These are phyloP conservation scores for Aspergillus carlsbadensis DNA, from an alignment of 495 filamentous ascomycete species.

Conservation along the genomic window DNA sequence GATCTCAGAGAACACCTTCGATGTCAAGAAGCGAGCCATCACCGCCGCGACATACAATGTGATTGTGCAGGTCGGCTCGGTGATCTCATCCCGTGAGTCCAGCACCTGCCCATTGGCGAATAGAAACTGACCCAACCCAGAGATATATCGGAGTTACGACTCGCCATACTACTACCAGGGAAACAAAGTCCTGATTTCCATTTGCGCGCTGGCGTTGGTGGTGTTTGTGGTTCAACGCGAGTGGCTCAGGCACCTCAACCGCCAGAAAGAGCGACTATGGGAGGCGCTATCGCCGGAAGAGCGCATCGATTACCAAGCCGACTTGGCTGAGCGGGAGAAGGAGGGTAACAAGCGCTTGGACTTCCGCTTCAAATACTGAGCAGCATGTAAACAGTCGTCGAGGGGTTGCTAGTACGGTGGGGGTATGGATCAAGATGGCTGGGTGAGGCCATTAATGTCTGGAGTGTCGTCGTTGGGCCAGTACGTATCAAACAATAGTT, in stretches of 20 bases:
- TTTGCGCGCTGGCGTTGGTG: slow-evolving; percentile 32
- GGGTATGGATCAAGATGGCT: neutral
- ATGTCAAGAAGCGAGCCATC: slow-evolving; percentile 41
- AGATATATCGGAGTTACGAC: slow-evolving; percentile 38
- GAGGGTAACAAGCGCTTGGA: slow-evolving; percentile 42
- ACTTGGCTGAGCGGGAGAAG: slow-evolving; percentile 28
- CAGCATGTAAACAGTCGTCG: neutral
- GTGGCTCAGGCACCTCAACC: slow-evolving; percentile 33
- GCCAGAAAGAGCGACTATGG: slow-evolving; percentile 38
- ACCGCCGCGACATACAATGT: slow-evolving; percentile 47
- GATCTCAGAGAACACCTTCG: slow-evolving; percentile 42
- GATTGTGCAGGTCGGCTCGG: slow-evolving; percentile 36
- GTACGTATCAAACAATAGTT: neutral
- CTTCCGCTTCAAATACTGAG: slow-evolving; percentile 35
- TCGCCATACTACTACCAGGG: slow-evolving; percentile 38
- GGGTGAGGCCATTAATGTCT: neutral
- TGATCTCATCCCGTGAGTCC: slow-evolving; percentile 30
- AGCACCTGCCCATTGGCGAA: neutral
- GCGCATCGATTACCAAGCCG: slow-evolving; percentile 30
- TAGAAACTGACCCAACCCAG: slow-evolving; percentile 9
- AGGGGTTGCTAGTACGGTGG: neutral
- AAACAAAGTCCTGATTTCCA: slow-evolving; percentile 36
- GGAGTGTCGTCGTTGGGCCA: no score
- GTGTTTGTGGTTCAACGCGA: slow-evolving; percentile 30
- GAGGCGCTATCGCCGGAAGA: slow-evolving; percentile 32